Conservation (phyloP, 495 filamentous ascomycete species). For the Lentithecium fluviatile region DNA sequence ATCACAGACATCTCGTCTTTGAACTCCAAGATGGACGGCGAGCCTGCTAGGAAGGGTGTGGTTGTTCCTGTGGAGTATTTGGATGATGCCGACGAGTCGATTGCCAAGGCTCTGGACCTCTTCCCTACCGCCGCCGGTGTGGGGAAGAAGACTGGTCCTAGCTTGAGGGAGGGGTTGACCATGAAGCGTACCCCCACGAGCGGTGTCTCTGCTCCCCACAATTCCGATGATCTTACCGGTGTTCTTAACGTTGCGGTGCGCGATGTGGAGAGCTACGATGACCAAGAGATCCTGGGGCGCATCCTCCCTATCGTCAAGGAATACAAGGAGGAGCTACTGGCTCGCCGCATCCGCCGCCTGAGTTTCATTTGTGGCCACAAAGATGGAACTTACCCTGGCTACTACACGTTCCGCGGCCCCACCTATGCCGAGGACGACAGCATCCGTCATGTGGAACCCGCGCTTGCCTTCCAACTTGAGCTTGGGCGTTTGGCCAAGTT, state of each 20-base stretch:
- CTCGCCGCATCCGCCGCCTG: constrained; percentile 78
- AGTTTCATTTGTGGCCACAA: constrained; percentile 96
- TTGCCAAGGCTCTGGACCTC: constrained; percentile 76
- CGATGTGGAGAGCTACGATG: constrained; percentile 83
- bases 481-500: constrained; percentile 92
- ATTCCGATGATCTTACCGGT: constrained; percentile 75
- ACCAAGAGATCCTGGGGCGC: constrained; percentile 72
- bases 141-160: constrained; percentile 47
- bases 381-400: constrained; percentile 91
- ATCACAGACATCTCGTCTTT: constrained; percentile 96
- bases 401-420: constrained; percentile 96
- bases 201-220: constrained; percentile 49
- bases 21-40: constrained; percentile 61
- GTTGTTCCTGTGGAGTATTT: constrained; percentile 89
- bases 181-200: constrained; percentile 65
- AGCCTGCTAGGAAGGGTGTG: constrained; percentile 87
- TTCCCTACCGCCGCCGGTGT: constrained; percentile 59
- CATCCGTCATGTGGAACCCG: constrained; percentile 96
- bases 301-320: constrained; percentile 74
- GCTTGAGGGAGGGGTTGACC: constrained; percentile 68
- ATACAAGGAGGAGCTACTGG: constrained; percentile 77
- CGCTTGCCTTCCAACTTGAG: constrained; percentile 96
- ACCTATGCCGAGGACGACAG: constrained; percentile 84
- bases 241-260: constrained; percentile 90
- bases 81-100: constrained; percentile 85